Evolutionary conservation across 202 grass and related monocot genomes (phyloP).

Genomic region (Panicum virgatum): DNA sequence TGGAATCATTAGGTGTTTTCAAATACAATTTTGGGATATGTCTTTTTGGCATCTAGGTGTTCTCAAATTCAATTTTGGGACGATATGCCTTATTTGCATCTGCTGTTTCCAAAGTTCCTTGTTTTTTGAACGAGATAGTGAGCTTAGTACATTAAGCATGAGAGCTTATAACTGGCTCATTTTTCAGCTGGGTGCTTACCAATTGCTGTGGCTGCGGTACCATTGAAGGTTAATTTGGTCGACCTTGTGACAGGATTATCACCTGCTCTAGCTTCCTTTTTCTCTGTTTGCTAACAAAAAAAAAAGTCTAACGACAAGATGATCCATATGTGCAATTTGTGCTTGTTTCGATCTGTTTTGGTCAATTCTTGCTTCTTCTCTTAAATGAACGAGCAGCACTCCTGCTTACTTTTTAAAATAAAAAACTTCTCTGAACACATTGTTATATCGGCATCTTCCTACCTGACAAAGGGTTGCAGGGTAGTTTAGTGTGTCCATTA

Average conservation of each 20-base stretch:
- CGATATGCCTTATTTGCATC: slow-evolving; percentile 47
- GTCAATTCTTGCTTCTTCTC: no score
- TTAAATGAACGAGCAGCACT: no score
- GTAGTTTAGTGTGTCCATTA: background rate
- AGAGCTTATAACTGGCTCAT: background rate
- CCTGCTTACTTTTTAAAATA: no score
- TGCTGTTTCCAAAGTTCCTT: slow-evolving; percentile 4
- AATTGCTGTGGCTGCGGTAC: background rate
- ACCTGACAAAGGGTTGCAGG: background rate
- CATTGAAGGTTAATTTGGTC: background rate
- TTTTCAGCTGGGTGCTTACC: background rate
- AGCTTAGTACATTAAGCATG: background rate
- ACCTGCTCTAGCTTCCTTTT: background rate
- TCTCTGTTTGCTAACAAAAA: background rate
- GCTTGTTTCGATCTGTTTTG: slow-evolving; percentile 5
- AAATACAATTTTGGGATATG: no score
- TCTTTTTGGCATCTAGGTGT: background rate
- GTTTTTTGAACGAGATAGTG: background rate
- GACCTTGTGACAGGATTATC: background rate
- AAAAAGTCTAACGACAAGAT: background rate
- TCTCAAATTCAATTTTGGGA: slow-evolving; percentile 46
- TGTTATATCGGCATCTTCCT: background rate
- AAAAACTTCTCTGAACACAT: background rate
- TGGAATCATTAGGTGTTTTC: no score
- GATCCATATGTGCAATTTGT: background rate